Evolutionary conservation across 192 early-diverging fungal genomes (phyloP).

Genomic region (Chytriomyces sp.): DNA sequence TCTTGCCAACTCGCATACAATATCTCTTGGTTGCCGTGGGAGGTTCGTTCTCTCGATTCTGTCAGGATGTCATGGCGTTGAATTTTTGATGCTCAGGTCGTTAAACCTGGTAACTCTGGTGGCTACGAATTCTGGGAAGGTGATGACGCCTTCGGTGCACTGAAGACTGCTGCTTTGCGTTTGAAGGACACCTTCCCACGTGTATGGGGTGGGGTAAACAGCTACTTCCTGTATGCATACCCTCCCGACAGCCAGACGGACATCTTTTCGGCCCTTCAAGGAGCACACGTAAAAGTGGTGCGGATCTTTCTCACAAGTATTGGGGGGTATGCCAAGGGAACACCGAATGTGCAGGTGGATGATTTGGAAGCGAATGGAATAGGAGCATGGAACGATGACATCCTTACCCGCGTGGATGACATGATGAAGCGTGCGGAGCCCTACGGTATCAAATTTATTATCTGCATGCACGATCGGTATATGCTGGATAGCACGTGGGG

Average conservation of each 20-base stretch:
- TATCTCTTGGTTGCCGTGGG: slow-evolving; percentile 21
- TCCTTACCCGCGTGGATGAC: slow-evolving; percentile 7
- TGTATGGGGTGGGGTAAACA: slow-evolving; percentile 32
- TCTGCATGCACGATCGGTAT: slow-evolving; percentile 28
- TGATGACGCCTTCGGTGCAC: slow-evolving; percentile 6
- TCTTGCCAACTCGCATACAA: not conserved
- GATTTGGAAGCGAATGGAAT: slow-evolving; percentile 15
- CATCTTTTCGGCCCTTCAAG: slow-evolving; percentile 7
- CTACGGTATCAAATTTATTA: slow-evolving; percentile 31
- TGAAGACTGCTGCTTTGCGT: not conserved
- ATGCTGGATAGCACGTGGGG: slow-evolving; percentile 24
- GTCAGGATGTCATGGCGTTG: no score
- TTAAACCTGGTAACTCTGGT: not conserved
- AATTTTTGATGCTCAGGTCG: no score
- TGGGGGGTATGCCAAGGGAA: slow-evolving; percentile 5
- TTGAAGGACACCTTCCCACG: no score
- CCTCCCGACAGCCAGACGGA: not conserved
- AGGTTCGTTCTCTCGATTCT: no score
- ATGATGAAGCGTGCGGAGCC: not conserved
- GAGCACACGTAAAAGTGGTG: slow-evolving; percentile 12
- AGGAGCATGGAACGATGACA: slow-evolving; percentile 29
- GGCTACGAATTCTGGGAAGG: slow-evolving; percentile 27
- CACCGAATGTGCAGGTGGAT: not conserved
- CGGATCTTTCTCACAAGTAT: slow-evolving; percentile 30
- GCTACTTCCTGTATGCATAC: slow-evolving; percentile 20